A percentile compares a stretch with the other conserved stretches of the same genome.
Conservation (phyloP, 2,329 filamentous ascomycete genomes). For the Lachnellula hyalina region DNA sequence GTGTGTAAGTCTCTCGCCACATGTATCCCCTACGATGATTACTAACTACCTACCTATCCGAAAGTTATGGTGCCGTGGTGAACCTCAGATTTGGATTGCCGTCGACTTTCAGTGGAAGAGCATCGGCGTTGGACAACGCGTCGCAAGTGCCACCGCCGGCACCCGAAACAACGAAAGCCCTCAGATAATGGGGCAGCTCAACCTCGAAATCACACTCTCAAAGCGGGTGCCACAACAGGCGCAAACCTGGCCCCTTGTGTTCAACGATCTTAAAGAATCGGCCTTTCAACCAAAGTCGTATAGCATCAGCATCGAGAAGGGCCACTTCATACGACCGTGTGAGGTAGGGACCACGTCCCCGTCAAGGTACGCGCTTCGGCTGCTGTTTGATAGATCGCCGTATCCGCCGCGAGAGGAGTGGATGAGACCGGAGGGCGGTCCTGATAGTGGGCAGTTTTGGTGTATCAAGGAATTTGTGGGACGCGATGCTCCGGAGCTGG, state of each 20-base stretch:
- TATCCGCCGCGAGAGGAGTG: neutral
- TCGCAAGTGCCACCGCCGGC: neutral
- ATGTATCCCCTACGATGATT: neutral
- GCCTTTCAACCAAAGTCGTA: neutral
- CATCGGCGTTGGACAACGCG: neutral
- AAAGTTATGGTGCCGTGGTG: constrained; percentile 6
- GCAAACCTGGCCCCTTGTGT: neutral
- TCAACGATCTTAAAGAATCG: neutral
- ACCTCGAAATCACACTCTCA: neutral
- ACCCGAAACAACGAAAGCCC: neutral
- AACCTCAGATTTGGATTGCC: neutral
- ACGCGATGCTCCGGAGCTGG: neutral
- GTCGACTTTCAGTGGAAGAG: neutral
- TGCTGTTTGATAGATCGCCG: neutral
- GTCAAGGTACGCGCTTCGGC: neutral
- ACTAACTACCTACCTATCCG: neutral
- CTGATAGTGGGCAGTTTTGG: neutral
- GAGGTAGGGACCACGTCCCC: neutral
- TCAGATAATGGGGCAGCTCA: neutral
- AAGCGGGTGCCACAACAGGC: neutral
- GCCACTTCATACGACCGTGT: neutral
- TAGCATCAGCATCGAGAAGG: neutral
- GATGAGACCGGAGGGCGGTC: neutral
- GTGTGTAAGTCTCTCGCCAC: constrained; percentile 10
- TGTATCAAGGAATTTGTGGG: neutral